Conservation (phyloP, 495 filamentous ascomycete genomes). For the Penicillium simplicissimum region DNA sequence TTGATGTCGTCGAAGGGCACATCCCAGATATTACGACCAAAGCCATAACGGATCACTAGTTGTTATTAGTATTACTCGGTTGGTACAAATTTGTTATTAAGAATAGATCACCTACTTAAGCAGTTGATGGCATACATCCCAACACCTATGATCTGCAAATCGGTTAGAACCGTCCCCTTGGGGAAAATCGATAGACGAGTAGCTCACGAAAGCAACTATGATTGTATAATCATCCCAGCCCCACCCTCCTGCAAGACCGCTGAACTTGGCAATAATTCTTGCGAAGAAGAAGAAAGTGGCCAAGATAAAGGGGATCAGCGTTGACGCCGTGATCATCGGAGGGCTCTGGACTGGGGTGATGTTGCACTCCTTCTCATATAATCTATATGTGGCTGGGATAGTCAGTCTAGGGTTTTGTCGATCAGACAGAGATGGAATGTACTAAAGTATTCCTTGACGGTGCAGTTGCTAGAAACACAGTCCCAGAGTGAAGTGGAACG, state of each 20-base stretch:
- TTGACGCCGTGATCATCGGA: constrained; percentile 10
- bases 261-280: constrained; percentile 31
- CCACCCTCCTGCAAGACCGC: constrained; percentile 35
- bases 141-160: constrained; percentile 19
- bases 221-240: constrained; percentile 36
- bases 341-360: constrained; percentile 19
- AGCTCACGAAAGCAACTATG: constrained; percentile 29
- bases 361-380: constrained; percentile 23
- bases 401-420: constrained; percentile 7
- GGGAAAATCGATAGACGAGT: background rate
- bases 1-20: constrained; percentile 27
- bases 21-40: constrained; percentile 37
- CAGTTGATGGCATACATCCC: constrained; percentile 22
- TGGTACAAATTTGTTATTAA: background rate
- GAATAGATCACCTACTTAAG: constrained; percentile 15
- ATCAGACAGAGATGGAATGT: constrained; percentile 7
- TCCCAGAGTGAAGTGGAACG: constrained; percentile 7
- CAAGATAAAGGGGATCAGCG: constrained; percentile 27
- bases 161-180: constrained; percentile 3
- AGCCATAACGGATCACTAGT: constrained; percentile 31
- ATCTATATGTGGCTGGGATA: constrained; percentile 21
- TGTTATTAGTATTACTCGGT: constrained; percentile 6
- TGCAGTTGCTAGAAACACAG: constrained; percentile 21
- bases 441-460: constrained; percentile 24
- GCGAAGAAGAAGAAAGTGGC: constrained; percentile 27